Percentiles rank a stretch among this genome's conserved stretches.
phyloP scores from a whole-genome alignment of 1,139 yeast genomes.

The Meyerozyma athensensis region DNA sequence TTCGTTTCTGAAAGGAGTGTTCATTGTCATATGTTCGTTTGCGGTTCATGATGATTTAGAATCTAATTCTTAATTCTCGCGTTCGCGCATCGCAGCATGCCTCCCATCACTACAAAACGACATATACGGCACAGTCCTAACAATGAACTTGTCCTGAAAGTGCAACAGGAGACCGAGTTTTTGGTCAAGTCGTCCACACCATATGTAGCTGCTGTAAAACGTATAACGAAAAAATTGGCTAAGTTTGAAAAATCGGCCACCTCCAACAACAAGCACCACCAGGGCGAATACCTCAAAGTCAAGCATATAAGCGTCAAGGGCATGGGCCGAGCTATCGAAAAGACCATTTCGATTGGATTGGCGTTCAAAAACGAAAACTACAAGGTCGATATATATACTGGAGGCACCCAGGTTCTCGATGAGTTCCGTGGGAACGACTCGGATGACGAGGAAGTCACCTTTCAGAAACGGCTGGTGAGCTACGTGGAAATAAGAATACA shows the following conservation, averaged over 20 bases:
- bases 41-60: not conserved
- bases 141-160: constrained; percentile 22
- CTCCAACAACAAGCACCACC: constrained; percentile 31
- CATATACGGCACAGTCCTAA: constrained; percentile 47
- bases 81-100: not conserved
- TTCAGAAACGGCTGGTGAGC: constrained; percentile 52
- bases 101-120: not conserved
- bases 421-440: constrained; percentile 36
- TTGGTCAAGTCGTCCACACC: constrained; percentile 59
- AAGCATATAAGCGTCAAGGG: constrained; percentile 53
- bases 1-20: constrained; percentile 4
- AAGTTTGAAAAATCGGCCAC: constrained; percentile 28
- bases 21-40: not conserved
- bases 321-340: constrained; percentile 63
- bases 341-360: constrained; percentile 48
- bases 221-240: constrained; percentile 44
- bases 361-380: constrained; percentile 45
- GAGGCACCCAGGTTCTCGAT: constrained; percentile 58
- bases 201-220: constrained; percentile 56
- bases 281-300: constrained; percentile 34
- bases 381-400: constrained; percentile 52
- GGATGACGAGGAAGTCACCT: constrained; percentile 30
- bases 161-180: constrained; percentile 44
- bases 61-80: not conserved
- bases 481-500: constrained; percentile 53